These are phyloP conservation scores for Pistacia integerrima DNA, from an alignment of 345 rosid species.

Conservation along the genomic window DNA sequence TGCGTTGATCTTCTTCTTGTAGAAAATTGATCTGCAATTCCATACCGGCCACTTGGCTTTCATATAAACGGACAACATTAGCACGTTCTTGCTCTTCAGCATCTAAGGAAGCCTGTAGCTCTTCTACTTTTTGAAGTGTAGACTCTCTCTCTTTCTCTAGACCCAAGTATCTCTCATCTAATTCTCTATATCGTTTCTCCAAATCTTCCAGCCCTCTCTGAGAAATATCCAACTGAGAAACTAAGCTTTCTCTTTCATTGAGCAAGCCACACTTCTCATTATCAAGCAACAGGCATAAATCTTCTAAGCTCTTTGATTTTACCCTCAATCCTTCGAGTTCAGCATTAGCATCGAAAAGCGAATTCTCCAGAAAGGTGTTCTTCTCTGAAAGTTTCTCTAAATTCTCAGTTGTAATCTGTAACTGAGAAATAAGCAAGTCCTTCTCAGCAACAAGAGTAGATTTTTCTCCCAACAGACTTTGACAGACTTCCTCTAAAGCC, in stretches of 20 bases:
- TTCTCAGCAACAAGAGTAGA: conserved; percentile 67
- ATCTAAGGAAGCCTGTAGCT: conserved; percentile 50
- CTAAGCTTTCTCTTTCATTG: conserved; percentile 50
- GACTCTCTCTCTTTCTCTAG: conserved; percentile 66
- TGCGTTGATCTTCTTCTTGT: conserved; percentile 53
- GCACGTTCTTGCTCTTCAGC: conserved; percentile 58
- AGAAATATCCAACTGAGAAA: conserved; percentile 53
- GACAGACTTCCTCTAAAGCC: conserved; percentile 65
- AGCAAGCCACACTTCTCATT: conserved; percentile 62
- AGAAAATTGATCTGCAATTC: conserved; percentile 56
- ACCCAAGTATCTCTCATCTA: conserved; percentile 46
- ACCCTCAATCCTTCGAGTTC: conserved; percentile 67
- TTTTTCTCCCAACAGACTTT: conserved; percentile 62
- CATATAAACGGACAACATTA: conserved; percentile 42
- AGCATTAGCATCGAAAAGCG: conserved; percentile 69
- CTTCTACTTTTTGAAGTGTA: conserved; percentile 48
- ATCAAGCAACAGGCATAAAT: conserved; percentile 56
- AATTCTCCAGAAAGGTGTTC: conserved; percentile 68
- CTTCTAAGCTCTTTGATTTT: conserved; percentile 61
- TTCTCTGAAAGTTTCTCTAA: conserved; percentile 61
- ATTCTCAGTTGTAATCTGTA: conserved; percentile 52
- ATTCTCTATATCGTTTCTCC: conserved; percentile 50
- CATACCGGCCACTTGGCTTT: conserved; percentile 50
- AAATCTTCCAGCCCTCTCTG: conserved; percentile 54
- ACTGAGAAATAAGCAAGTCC: conserved; percentile 52